Conservation (phyloP, 345 rosid genomes). For the Salix brachista region DNA sequence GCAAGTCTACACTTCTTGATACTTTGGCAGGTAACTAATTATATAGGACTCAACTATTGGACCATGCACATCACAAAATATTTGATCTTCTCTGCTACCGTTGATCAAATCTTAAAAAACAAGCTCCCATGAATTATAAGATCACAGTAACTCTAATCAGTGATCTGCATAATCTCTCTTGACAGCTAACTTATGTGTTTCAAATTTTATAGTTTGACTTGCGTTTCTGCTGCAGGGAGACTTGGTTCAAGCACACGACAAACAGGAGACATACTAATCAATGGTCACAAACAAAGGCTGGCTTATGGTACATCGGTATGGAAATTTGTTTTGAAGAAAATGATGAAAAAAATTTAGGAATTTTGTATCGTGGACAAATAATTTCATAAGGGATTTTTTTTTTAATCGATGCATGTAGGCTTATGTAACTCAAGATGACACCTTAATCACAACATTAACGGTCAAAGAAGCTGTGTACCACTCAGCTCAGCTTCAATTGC, state of each 20-base stretch:
- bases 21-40: conserved; percentile 16
- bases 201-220: too few relatives aligned
- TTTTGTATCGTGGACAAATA: background rate
- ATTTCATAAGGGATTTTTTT: background rate
- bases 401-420: conserved; percentile 8
- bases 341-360: background rate
- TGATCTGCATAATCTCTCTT: too few relatives aligned
- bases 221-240: conserved; percentile 17
- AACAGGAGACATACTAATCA: conserved; percentile 18
- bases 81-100: too few relatives aligned
- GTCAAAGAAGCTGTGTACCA: conserved; percentile 20
- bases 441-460: conserved; percentile 20
- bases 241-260: background rate
- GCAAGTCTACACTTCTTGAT: conserved; percentile 30
- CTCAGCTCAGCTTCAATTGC: conserved; percentile 24
- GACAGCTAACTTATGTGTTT: too few relatives aligned
- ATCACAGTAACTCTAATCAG: too few relatives aligned
- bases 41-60: too few relatives aligned
- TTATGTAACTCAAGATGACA: conserved; percentile 31
- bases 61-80: too few relatives aligned
- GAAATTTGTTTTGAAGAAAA: background rate
- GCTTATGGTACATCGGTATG: conserved; percentile 24
- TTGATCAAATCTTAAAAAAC: too few relatives aligned
- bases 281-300: conserved; percentile 15
- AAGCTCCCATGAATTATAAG: too few relatives aligned